Conservation (phyloP, 177 flowering plant species). For the Vitis hybrid region DNA sequence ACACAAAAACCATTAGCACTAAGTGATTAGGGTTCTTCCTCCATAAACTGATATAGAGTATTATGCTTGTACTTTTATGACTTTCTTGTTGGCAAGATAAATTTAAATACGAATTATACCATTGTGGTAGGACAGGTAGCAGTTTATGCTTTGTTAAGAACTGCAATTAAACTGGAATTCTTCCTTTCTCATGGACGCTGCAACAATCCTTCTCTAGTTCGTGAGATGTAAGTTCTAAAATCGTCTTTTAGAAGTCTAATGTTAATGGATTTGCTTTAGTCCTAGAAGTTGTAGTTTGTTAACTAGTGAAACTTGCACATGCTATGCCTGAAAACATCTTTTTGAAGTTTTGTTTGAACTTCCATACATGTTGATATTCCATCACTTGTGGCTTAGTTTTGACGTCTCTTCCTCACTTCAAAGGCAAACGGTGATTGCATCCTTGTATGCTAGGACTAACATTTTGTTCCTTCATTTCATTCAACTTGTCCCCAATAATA, state of each 20-base stretch:
- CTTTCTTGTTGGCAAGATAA: not conserved
- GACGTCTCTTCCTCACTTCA: not conserved
- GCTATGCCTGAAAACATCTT: not conserved
- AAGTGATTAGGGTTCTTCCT: too few relatives aligned
- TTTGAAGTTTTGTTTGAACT: not conserved
- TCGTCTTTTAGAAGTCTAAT: not conserved
- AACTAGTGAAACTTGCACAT: not conserved
- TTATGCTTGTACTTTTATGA: too few relatives aligned
- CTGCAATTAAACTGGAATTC: constrained; percentile 35
- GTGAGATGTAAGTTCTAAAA: constrained; percentile 43
- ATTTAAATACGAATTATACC: constrained; percentile 1
- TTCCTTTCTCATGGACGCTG: constrained; percentile 36
- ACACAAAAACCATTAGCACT: not conserved
- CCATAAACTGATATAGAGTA: not conserved
- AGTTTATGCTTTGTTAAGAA: constrained; percentile 45
- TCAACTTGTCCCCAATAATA: constrained; percentile 45
- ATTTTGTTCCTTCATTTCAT: constrained; percentile 13
- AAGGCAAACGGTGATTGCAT: not conserved
- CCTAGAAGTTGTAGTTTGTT: not conserved
- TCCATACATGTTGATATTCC: not conserved
- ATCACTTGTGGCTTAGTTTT: not conserved
- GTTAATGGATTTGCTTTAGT: not conserved
- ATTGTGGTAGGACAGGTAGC: constrained; percentile 45
- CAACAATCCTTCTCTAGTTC: constrained; percentile 32
- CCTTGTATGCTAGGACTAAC: not conserved